Base-by-base conservation (phyloP, 768 basidiomycete species). In the Cubamyces sp. region DNA sequence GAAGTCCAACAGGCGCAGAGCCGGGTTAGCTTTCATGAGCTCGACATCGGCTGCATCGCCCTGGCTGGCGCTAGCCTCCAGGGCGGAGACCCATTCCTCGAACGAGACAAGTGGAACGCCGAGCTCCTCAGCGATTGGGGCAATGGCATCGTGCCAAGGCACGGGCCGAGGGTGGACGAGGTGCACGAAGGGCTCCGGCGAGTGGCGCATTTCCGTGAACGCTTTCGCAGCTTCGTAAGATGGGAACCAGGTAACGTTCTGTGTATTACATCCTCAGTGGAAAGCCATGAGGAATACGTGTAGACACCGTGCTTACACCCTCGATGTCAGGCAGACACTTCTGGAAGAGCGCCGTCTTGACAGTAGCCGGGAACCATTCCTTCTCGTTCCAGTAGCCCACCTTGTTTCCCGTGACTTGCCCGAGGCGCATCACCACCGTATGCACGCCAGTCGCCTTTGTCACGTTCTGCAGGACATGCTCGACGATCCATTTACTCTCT, bases 111-210 rank as follows among this genome's bases (percentile, higher is more conserved):
- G 54, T 3, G 65, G 67, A 34, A 74, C 58, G n/a, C 54, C 40
- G 15, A 75, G 64, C 16, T 60, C 51, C 9, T 45, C 30, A 1
- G 61, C 58, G 46, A 68, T 64, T 1, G 64, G 57, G 4, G 48
- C 26, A 2, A 64, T 39, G 26, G 65, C 23, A 4, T 42, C n/a
- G 49, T 65, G 62, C 77, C 78, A 80, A 3, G 69, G 46, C 2
- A 73, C 62, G 3, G 77, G 74, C 7, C 69, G 66, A 15, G 81
- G 81, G 64, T 82, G 80, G 0, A 79, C 71, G 6, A 83, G 60
- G 61, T 82, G 76, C 54, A 79, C 60, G 18, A 72, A 53, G 16
- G 54, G 54, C 43, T 55, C 52, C 0, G 54, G 25, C 5, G 69
- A 64, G 16, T 64, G 59, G 26, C 62, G 67, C 58, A 74, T 65